phyloP scores from a whole-genome alignment of 805 yeast genomes.

The Metschnikowia orientalis region DNA sequence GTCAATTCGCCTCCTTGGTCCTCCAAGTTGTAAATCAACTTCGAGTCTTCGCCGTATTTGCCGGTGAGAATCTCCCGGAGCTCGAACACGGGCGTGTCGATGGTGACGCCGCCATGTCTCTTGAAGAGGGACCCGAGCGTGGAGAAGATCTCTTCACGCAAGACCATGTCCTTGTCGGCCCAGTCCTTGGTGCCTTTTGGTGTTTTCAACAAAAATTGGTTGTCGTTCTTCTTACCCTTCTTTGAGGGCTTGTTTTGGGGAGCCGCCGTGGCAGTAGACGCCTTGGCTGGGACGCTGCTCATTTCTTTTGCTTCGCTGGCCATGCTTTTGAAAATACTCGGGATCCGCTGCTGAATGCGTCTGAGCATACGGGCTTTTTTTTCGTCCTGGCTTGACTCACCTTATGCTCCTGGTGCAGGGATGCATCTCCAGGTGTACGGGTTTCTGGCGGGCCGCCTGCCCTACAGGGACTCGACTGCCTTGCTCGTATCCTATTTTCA shows the following conservation, averaged over 20 bases:
- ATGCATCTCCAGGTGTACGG: too few relatives aligned
- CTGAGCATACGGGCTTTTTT: slow-evolving; percentile 15
- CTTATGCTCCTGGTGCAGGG: slow-evolving; percentile 11
- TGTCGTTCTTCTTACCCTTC: slow-evolving; percentile 42
- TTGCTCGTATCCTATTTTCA: neutral
- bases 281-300: slow-evolving; percentile 4
- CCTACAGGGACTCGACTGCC: too few relatives aligned
- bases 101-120: slow-evolving; percentile 96
- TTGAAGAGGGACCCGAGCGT: slow-evolving; percentile 73
- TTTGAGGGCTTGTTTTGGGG: slow-evolving; percentile 14
- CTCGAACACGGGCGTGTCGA: slow-evolving; percentile 98
- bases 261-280: slow-evolving; percentile 10
- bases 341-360: slow-evolving; percentile 13
- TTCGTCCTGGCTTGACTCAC: slow-evolving; percentile 1
- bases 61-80: slow-evolving; percentile 93
- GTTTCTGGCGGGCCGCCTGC: too few relatives aligned
- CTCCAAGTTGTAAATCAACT: slow-evolving; percentile 89
- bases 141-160: slow-evolving; percentile 81
- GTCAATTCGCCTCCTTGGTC: slow-evolving; percentile 99
- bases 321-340: slow-evolving; percentile 17
- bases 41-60: slow-evolving; percentile 97
- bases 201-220: slow-evolving; percentile 77
- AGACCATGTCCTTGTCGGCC: slow-evolving; percentile 97
- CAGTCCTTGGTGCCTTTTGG: slow-evolving; percentile 98
- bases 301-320: slow-evolving; percentile 19